A percentile compares a stretch with the other conserved stretches of the same genome.
Conservation (phyloP, 116 monocot species). For the Dioscorea cayenensis region DNA sequence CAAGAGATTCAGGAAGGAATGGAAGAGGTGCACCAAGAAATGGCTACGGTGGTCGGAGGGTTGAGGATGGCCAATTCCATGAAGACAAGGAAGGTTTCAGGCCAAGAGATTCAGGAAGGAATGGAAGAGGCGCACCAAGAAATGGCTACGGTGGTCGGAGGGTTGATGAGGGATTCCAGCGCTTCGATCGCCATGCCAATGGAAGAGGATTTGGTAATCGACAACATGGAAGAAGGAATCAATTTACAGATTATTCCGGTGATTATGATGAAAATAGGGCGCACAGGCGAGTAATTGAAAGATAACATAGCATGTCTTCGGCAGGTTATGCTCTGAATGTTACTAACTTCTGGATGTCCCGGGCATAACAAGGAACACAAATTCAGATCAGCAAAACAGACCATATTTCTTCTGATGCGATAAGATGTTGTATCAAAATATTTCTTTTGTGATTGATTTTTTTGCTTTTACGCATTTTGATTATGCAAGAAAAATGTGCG, state of each 20-base stretch:
- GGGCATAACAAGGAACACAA: not conserved
- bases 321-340: not conserved
- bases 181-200: not conserved
- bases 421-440: no score
- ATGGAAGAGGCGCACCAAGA: constrained; percentile 8
- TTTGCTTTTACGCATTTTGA: no score
- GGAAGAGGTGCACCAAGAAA: constrained; percentile 5
- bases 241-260: not conserved
- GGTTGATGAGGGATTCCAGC: constrained; percentile 2
- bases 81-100: not conserved
- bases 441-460: no score
- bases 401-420: not conserved
- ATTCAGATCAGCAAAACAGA: not conserved
- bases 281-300: not conserved
- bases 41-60: constrained; percentile 7
- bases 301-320: not conserved
- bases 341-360: not conserved
- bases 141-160: constrained; percentile 7
- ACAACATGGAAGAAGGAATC: not conserved
- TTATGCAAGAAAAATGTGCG: no score
- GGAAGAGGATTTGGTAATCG: not conserved
- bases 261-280: not conserved
- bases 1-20: constrained; percentile 26
- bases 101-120: constrained; percentile 24
- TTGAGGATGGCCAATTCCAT: constrained; percentile 3